Conservation (phyloP, 345 rosid species). For the Rubroshorea leprosula region DNA sequence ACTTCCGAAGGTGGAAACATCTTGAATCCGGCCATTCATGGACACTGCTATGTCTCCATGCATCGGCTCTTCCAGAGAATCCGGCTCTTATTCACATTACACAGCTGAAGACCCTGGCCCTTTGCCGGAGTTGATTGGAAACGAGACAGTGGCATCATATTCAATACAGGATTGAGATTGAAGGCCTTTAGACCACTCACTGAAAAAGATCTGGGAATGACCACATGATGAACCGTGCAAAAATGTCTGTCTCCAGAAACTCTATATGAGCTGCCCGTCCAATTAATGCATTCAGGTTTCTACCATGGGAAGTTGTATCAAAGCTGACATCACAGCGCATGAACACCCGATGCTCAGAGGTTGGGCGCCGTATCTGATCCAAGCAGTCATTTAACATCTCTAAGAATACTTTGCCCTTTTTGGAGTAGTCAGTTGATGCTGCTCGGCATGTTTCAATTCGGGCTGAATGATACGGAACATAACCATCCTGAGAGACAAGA, state of each 20-base stretch:
- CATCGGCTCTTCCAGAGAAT: not conserved
- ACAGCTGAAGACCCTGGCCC: too few relatives aligned
- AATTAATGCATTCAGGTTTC: constrained; percentile 72
- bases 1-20: too few relatives aligned
- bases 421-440: constrained; percentile 73
- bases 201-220: constrained; percentile 71
- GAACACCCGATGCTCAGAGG: constrained; percentile 54
- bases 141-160: too few relatives aligned
- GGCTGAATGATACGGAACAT: constrained; percentile 97
- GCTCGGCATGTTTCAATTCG: constrained; percentile 80
- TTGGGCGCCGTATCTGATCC: constrained; percentile 88
- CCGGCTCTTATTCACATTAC: not conserved
- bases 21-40: too few relatives aligned
- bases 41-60: too few relatives aligned
- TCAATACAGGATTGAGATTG: too few relatives aligned
- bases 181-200: constrained; percentile 15
- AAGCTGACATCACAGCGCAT: constrained; percentile 94
- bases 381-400: constrained; percentile 91
- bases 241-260: constrained; percentile 81
- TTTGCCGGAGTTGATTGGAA: too few relatives aligned
- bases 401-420: constrained; percentile 65
- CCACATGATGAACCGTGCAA: constrained; percentile 91
- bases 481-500: constrained; percentile 64
- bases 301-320: constrained; percentile 63
- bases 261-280: constrained; percentile 98